Evolutionary conservation across 805 yeast species (phyloP).

Genomic region (Hanseniaspora thailandica): DNA sequence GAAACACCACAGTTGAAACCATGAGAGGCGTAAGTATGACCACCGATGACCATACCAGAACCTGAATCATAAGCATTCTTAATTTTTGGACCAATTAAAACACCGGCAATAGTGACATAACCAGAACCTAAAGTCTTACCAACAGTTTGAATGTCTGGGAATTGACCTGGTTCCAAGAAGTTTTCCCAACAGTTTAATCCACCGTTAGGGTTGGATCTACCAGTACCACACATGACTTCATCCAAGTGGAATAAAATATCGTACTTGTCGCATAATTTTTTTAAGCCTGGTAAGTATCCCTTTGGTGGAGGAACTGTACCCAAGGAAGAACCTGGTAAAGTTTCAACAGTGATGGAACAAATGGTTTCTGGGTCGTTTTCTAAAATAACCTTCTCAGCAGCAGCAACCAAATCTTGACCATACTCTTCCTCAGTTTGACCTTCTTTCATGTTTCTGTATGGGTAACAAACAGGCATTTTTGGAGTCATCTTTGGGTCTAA

Average conservation of each 20-base stretch:
- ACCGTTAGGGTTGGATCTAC: slow-evolving; percentile 35
- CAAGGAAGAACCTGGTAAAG: slow-evolving; percentile 37
- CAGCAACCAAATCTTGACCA: slow-evolving; percentile 29
- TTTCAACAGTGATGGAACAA: slow-evolving; percentile 35
- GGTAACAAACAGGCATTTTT: slow-evolving; percentile 28
- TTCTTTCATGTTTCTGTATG: slow-evolving; percentile 26
- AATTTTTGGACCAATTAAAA: slow-evolving; percentile 33
- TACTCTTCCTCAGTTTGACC: slow-evolving; percentile 34
- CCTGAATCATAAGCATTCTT: slow-evolving; percentile 31
- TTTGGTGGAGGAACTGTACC: slow-evolving; percentile 37
- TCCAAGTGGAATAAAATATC: slow-evolving; percentile 40
- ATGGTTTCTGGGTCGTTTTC: slow-evolving; percentile 36
- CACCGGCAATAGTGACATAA: slow-evolving; percentile 38
- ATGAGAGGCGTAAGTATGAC: slow-evolving; percentile 42
- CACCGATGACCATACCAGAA: slow-evolving; percentile 33
- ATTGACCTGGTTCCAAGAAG: slow-evolving; percentile 29
- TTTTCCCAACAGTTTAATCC: slow-evolving; percentile 38
- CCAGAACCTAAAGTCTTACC: slow-evolving; percentile 44
- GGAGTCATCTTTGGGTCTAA: slow-evolving; percentile 21
- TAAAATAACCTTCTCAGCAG: slow-evolving; percentile 33
- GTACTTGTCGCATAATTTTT: slow-evolving; percentile 40
- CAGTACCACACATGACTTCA: slow-evolving; percentile 49
- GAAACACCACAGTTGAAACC: slow-evolving; percentile 38
- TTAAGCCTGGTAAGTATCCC: slow-evolving; percentile 37
- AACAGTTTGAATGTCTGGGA: slow-evolving; percentile 39